Evolutionary conservation across 108 stramenopile species (phyloP).

Genomic region (Cyclotella sp.): DNA sequence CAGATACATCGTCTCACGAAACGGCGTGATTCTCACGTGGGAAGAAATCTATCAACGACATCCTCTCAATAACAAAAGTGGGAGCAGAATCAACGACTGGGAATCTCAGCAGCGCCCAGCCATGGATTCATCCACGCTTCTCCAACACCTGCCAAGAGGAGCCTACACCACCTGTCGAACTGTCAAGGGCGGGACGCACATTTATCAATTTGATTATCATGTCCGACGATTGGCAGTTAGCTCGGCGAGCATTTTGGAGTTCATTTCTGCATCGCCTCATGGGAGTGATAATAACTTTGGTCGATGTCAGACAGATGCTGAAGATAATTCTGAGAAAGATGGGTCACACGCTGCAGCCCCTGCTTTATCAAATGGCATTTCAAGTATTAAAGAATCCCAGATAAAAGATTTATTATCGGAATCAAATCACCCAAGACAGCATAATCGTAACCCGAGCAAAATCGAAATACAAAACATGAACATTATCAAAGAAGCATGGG

Average conservation of each 20-base stretch:
- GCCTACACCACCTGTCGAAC: slow-evolving; percentile 52
- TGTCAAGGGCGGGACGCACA: slow-evolving; percentile 27
- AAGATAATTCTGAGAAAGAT: no score
- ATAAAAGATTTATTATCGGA: not conserved
- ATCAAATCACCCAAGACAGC: slow-evolving; percentile 28
- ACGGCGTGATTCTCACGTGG: slow-evolving; percentile 29
- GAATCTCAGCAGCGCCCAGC: not conserved
- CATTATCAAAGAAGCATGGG: slow-evolving; percentile 27
- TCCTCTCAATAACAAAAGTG: not conserved
- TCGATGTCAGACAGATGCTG: no score
- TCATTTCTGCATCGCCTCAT: not conserved
- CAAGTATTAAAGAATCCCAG: not conserved
- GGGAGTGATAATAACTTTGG: not conserved
- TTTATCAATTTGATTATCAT: slow-evolving; percentile 53
- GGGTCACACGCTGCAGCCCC: no score
- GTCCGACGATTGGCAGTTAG: slow-evolving; percentile 34
- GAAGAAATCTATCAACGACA: slow-evolving; percentile 23
- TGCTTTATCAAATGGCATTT: no score
- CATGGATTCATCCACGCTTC: slow-evolving; percentile 28
- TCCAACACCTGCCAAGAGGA: slow-evolving; percentile 40
- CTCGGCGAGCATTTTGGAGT: slow-evolving; percentile 28
- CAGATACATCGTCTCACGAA: slow-evolving; percentile 27
- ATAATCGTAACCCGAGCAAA: slow-evolving; percentile 20
- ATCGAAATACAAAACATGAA: slow-evolving; percentile 15
- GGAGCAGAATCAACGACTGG: not conserved